Base-by-base conservation (phyloP, 2,329 filamentous ascomycete species). In the Trichophyton schoenleinii region DNA sequence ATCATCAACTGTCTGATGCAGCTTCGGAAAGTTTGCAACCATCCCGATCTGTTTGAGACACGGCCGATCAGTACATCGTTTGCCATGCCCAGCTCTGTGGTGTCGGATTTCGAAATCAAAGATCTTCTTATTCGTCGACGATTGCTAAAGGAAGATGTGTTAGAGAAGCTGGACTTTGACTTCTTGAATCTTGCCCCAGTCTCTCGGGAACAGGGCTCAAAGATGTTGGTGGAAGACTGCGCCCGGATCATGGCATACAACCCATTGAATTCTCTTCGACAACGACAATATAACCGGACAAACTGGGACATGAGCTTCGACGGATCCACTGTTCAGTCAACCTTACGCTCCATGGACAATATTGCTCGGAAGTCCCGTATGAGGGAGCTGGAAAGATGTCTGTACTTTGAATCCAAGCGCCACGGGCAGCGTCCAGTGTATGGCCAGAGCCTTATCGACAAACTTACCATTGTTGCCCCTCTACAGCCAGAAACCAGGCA, bases 1-100 rank as follows among this genome's bases (percentile, higher is more conserved):
- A 96, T 99, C 71, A 97, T 97, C 75, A 96, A 96, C 72, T 97
- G 95, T 73, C 78, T 99, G 59, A 96, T 99, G 91, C 94, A 96
- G 71, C 80, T 99, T 60, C 86, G 94, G 57, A 96, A 97, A 72
- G 95, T 99, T 59, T 99, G 94, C 80, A 99, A 99, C 67, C 94
- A 99, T 70, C 95, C 94, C 0, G 94, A 99, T 74, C 80, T 99
- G 7, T 99, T 99, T 69, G 88, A 97, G 67, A 95, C 95, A 63
- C 85, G 94, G 15, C 91, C 91, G 0, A 97, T 99, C 68, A 94
- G 95, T 75, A 99, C 92, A 0, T 97, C 94, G 0, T 95, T 96
- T 72, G 89, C 91, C 2, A 95, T 97, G 87, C 80, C 83, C 28
- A 87, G 81, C 65, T 95, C 91, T 2, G 85, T 90, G 2, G 79